phyloP scores from a whole-genome alignment of 352 stramenopile genomes.

The Bremia lactucae region DNA sequence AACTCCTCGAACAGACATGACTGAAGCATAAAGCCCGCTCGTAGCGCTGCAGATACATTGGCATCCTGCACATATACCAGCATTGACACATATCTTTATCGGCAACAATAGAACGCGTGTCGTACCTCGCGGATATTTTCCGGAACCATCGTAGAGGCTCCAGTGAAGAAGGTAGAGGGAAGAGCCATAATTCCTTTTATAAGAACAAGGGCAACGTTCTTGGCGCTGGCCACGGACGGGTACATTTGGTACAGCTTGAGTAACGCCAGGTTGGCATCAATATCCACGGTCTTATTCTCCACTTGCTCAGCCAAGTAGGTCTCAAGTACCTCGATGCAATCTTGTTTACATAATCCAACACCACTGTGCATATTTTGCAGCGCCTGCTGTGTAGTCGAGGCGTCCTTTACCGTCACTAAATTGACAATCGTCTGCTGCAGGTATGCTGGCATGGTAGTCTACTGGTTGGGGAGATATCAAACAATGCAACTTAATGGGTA shows the following conservation, averaged over 20 bases:
- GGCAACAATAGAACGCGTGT: background rate
- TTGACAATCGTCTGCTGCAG: constrained; percentile 52
- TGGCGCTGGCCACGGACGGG: constrained; percentile 37
- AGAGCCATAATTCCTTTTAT: constrained; percentile 57
- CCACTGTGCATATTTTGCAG: constrained; percentile 37
- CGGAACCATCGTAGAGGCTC: constrained; percentile 53
- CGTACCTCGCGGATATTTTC: constrained; percentile 57
- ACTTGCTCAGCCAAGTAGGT: constrained; percentile 72
- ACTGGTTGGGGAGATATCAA: background rate
- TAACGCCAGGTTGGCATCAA: constrained; percentile 69
- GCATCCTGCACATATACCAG: constrained; percentile 27
- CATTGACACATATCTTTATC: background rate
- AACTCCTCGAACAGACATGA: constrained; percentile 77
- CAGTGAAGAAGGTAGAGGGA: constrained; percentile 71
- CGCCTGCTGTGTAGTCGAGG: constrained; percentile 48
- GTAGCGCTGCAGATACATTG: constrained; percentile 43
- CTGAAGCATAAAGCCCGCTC: constrained; percentile 60
- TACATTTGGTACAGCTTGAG: constrained; percentile 80
- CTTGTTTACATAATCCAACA: constrained; percentile 38
- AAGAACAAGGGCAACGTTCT: constrained; percentile 55
- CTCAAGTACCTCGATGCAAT: constrained; percentile 41
- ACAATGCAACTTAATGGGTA: too few species aligned
- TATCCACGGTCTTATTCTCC: constrained; percentile 40
- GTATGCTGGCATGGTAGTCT: constrained; percentile 45
- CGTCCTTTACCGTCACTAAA: constrained; percentile 33